phyloP scores from a whole-genome alignment of 2,329 filamentous ascomycete species.

The Trichoderma pleuroti region DNA sequence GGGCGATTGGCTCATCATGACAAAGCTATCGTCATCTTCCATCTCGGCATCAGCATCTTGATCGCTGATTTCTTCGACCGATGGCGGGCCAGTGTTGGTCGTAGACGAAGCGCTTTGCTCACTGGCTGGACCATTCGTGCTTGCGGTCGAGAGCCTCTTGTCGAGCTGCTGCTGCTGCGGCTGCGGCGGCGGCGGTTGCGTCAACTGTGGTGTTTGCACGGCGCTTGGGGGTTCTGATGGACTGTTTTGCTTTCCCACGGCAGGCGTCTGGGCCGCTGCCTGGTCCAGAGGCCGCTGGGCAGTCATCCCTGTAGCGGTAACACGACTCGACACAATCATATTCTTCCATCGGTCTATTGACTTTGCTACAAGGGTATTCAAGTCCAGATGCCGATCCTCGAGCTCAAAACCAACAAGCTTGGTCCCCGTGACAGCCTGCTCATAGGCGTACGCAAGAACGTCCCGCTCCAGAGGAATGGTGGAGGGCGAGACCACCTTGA shows the following conservation, averaged over 20 bases:
- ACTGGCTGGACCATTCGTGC: constrained; percentile 34
- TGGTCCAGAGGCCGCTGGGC: constrained; percentile 49
- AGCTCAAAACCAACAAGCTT: constrained; percentile 44
- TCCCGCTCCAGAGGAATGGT: constrained; percentile 52
- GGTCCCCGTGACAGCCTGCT: constrained; percentile 41
- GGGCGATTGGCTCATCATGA: constrained; percentile 44
- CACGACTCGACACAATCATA: constrained; percentile 52
- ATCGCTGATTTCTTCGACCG: constrained; percentile 46
- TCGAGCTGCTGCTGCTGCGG: constrained; percentile 16
- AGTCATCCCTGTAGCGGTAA: constrained; percentile 42
- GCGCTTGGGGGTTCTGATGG: constrained; percentile 25
- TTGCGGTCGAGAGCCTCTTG: constrained; percentile 35
- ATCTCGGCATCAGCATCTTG: constrained; percentile 48
- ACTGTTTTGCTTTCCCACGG: constrained; percentile 24
- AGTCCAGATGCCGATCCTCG: constrained; percentile 51
- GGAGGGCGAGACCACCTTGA: constrained; percentile 49
- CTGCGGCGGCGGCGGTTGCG: constrained; percentile 20
- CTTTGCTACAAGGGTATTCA: constrained; percentile 49
- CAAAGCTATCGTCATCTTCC: constrained; percentile 57
- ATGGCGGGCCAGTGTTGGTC: constrained; percentile 37
- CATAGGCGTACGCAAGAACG: constrained; percentile 45
- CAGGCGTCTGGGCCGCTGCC: constrained; percentile 22
- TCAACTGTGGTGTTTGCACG: constrained; percentile 25
- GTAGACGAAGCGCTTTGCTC: constrained; percentile 33
- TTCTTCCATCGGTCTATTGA: constrained; percentile 61